phyloP scores from a whole-genome alignment of 305 asterid genomes.

The Fraxinus baroniana region DNA sequence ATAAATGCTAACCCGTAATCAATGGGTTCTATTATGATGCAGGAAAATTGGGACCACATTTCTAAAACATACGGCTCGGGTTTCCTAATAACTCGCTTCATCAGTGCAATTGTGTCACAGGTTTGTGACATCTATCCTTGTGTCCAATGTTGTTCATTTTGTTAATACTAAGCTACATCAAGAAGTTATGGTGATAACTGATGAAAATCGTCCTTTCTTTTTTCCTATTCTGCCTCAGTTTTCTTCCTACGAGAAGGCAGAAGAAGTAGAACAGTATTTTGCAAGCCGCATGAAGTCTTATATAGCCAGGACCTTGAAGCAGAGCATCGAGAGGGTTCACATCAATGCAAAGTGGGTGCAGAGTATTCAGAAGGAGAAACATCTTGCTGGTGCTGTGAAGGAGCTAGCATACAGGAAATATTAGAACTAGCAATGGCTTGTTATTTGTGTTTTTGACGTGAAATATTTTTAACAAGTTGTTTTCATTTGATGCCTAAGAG shows the following conservation, averaged over 20 bases:
- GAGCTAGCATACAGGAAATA: conserved; percentile 67
- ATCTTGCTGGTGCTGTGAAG: conserved; percentile 53
- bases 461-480: background rate
- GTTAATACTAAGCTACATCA: background rate
- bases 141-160: background rate
- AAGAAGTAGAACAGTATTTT: conserved; percentile 69
- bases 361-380: conserved; percentile 70
- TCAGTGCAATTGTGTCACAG: conserved; percentile 72
- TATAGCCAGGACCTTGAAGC: conserved; percentile 84
- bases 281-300: conserved; percentile 74
- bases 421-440: conserved; percentile 22
- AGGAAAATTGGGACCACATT: conserved; percentile 86
- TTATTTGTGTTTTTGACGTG: background rate
- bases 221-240: conserved; percentile 45
- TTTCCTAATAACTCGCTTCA: conserved; percentile 69
- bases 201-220: background rate
- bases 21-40: conserved; percentile 15
- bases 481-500: background rate
- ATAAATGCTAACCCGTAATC: background rate
- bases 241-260: conserved; percentile 66
- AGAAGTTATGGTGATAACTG: background rate
- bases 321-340: conserved; percentile 78
- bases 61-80: conserved; percentile 77
- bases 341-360: conserved; percentile 77
- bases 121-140: conserved; percentile 41